These are phyloP conservation scores for Microascus cirrosus DNA, from an alignment of 2,329 filamentous ascomycete species.

Conservation along the genomic window DNA sequence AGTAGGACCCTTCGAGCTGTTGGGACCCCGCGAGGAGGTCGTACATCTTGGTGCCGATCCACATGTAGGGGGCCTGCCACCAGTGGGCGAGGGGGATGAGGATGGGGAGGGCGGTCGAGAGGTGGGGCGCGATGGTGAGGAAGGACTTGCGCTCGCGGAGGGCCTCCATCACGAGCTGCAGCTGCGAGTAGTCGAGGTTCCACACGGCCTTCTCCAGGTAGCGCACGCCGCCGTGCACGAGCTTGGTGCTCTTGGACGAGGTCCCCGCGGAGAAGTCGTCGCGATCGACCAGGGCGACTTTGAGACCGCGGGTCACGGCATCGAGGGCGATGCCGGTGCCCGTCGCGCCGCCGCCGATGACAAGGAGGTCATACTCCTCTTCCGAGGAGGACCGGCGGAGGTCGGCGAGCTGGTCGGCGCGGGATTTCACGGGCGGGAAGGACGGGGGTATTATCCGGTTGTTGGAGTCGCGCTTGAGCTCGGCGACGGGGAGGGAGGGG, in stretches of 20 bases:
- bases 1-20: conserved; percentile 76
- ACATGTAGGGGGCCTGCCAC: conserved; percentile 73
- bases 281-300: conserved; percentile 69
- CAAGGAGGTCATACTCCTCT: conserved; percentile 60
- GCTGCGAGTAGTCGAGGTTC: conserved; percentile 77
- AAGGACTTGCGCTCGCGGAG: conserved; percentile 76
- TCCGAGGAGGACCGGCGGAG: conserved; percentile 21
- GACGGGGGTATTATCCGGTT: conserved; percentile 25
- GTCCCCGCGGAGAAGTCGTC: conserved; percentile 77
- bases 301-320: conserved; percentile 66
- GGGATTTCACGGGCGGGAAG: conserved; percentile 21
- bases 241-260: conserved; percentile 78
- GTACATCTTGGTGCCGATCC: conserved; percentile 64
- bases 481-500: conserved; percentile 14
- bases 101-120: conserved; percentile 71
- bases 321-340: conserved; percentile 73
- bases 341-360: conserved; percentile 72
- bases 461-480: conserved; percentile 21
- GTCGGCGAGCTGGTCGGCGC: conserved; percentile 26
- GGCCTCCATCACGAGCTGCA: conserved; percentile 69
- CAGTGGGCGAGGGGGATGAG: conserved; percentile 74
- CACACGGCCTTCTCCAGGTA: conserved; percentile 81
- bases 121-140: conserved; percentile 70
- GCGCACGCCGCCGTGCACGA: conserved; percentile 75
- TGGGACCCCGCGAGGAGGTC: conserved; percentile 72